Base-by-base conservation (phyloP, 1,284 basidiomycete genomes). In the Thecaphora thlaspeos region DNA sequence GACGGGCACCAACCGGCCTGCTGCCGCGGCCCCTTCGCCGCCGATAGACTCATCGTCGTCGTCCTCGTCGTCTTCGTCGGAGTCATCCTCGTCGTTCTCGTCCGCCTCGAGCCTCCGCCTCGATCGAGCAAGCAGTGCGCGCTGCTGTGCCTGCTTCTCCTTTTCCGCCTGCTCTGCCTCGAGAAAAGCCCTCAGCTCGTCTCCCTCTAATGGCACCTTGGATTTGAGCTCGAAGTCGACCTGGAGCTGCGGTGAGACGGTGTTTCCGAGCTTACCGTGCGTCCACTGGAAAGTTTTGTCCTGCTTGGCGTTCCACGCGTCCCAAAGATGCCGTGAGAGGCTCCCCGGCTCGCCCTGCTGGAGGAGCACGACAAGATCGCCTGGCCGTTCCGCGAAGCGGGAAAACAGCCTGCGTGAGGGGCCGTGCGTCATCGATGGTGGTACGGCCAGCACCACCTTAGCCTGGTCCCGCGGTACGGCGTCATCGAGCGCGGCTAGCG, bases 391-490 rank as follows among this genome's bases (percentile, higher is more conserved):
- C 0, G 88, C 90, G 79, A 96, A 91, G 41, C 90, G 85, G 11
- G 86, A 82, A 75, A 98, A 94, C 2, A 98, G 78, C 30, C 84
- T 82, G 21, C 94, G 84, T 0, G 93, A 94, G 9, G 90, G 88
- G 1, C 95, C 94, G 73, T 97, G 89, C 0, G 92, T 94, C 58
- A 98, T 82, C 0, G 90, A 90, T 0, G 89, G 86, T 0, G 95
- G 94, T 19, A 94, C 88, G 0, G 94, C 91, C 5, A 98, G 83
- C 48, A 98, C 91, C 34, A 96, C 84, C 76, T 96, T 97, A 0
- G 94, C 87, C 43, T 67, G 63, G 7, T 68, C 51, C 0, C 87
- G 86, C 0, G 91, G 89, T 70, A 93, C 88, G 3, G 86, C 87
- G 57, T 89, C 85, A 41, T 90, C 81, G 43, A 98, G 82, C 7